Base-by-base conservation (phyloP, 106 monocot species). In the Dendrobium chrysotoxum region DNA sequence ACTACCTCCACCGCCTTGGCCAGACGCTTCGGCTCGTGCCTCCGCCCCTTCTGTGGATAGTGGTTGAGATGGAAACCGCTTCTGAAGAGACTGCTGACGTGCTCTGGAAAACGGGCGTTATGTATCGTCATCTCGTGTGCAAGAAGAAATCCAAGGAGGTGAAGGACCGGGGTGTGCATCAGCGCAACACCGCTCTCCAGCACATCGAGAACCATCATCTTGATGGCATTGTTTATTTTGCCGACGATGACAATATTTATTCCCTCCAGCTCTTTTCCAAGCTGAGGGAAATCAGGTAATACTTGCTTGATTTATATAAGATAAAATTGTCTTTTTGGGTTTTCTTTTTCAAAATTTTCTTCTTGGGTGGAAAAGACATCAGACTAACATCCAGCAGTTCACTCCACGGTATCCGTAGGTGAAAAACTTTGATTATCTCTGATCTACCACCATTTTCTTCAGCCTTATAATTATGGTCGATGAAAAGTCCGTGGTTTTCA, bases 1-100 rank as follows among this genome's bases (percentile, higher is more conserved):
- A 86, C 84, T 89, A 89, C 82, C 82, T 94, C 31, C 81, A 28
- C 28, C 88, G 92, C 46, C 75, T 96, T 28, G 92, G 78, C 45
- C 88, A 90, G 82, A 90, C 94, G 21, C 90, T 96, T 46, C 70
- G 84, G 40, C 90, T 94, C 9, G 89, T 94, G 5, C 81, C 64
- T 16, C 85, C 85, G 11, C 94, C 92, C 0, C 81, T 92, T 18
- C 79, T 97, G 9, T 97, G 96, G 96, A 79, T 97, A 55, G 96
- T 97, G 25, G 91, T 92, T 12, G 94, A 97, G 86, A 83, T 76
- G 83, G 80, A 77, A 11, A 21, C 75, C 17, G 88, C 86, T 5
- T 85, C 90, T 5, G 39, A 42, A 11, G 97, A 97, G 85, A 94
- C 94, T 10, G 89, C 92, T 1, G 86, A 89, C 21, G 40, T 91